Conservation (phyloP, 2,329 filamentous ascomycete species). For the Fusarium metavorans region DNA sequence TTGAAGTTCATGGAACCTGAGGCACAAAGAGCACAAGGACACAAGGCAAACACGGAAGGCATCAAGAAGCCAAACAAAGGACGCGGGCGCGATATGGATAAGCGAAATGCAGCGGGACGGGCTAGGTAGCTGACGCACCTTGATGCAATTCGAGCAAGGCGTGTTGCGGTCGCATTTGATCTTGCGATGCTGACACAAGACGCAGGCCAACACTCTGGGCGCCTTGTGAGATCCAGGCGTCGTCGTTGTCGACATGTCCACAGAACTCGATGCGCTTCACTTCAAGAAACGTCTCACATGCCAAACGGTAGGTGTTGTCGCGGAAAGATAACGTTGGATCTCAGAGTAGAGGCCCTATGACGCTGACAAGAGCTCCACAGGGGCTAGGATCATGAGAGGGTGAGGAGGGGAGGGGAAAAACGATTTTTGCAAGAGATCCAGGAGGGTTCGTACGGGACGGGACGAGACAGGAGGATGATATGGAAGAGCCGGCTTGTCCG, state of each 20-base stretch:
- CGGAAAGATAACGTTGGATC: not conserved
- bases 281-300: slow-evolving; percentile 45
- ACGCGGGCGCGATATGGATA: not conserved
- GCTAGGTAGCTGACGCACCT: slow-evolving; percentile 56
- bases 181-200: slow-evolving; percentile 71
- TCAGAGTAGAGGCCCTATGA: slow-evolving; percentile 32
- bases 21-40: not conserved
- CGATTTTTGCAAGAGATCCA: not conserved
- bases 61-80: not conserved
- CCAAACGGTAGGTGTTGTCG: slow-evolving; percentile 28
- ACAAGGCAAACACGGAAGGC: not conserved
- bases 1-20: slow-evolving; percentile 12
- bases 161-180: slow-evolving; percentile 72
- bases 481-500: not conserved
- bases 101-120: not conserved
- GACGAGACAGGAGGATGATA: not conserved
- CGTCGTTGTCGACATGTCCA: slow-evolving; percentile 50
- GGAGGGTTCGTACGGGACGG: not conserved
- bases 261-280: slow-evolving; percentile 19
- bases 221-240: slow-evolving; percentile 52
- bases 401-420: slow-evolving; percentile 36
- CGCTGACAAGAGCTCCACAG: slow-evolving; percentile 30
- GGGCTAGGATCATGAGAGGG: slow-evolving; percentile 24
- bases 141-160: slow-evolving; percentile 70
- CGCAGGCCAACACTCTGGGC: slow-evolving; percentile 64